A percentile compares a stretch with the other conserved stretches of the same genome.
phyloP scores from a whole-genome alignment of 2,329 filamentous ascomycete genomes.

The Juglanconis juglandina region DNA sequence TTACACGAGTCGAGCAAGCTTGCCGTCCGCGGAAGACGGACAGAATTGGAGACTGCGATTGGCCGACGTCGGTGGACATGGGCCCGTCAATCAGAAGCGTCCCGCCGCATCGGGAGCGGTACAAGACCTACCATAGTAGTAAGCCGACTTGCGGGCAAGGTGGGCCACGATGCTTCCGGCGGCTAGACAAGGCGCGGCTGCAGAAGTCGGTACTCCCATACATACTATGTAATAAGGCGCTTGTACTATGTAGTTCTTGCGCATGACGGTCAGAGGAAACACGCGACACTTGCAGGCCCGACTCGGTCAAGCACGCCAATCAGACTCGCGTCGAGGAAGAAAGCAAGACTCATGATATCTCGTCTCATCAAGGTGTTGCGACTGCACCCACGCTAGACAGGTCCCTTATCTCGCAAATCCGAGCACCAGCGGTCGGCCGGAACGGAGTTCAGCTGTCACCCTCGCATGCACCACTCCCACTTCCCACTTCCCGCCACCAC shows the following conservation, averaged over 20 bases:
- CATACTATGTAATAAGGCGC: too few relatives aligned
- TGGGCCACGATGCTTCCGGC: neutral
- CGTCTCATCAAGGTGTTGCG: neutral
- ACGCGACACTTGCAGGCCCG: neutral
- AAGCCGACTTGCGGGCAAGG: too few relatives aligned
- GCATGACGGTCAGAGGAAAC: neutral
- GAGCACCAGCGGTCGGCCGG: constrained; percentile 10
- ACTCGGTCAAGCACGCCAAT: neutral
- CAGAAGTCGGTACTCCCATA: neutral
- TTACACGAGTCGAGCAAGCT: too few relatives aligned
- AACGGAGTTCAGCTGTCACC: neutral
- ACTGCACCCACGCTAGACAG: neutral
- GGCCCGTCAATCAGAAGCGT: too few relatives aligned
- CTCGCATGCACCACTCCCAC: neutral
- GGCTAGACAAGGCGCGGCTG: neutral
- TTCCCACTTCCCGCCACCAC: neutral
- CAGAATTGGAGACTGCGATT: too few relatives aligned
- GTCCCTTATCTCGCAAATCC: constrained; percentile 4
- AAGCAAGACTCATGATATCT: too few relatives aligned
- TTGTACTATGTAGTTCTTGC: too few relatives aligned
- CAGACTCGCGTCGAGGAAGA: too few relatives aligned
- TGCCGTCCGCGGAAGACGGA: too few relatives aligned
- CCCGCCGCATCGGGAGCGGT: too few relatives aligned
- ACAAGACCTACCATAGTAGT: too few relatives aligned
- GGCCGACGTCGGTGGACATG: too few relatives aligned